Evolutionary conservation across 1,284 basidiomycete species (phyloP).

Genomic region (Mycosarcoma maydis): DNA sequence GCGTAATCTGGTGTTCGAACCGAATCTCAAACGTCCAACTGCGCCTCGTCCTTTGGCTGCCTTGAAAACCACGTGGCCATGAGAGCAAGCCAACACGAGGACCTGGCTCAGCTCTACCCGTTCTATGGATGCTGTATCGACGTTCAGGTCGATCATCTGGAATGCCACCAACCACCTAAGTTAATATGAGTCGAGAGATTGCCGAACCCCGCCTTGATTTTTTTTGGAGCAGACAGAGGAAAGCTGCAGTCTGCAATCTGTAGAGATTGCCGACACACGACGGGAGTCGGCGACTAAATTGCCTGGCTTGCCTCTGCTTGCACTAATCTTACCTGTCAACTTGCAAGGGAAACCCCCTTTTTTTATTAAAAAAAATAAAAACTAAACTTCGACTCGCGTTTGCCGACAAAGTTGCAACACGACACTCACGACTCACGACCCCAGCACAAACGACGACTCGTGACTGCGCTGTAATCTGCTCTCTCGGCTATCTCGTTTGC

Average conservation of each 20-base stretch:
- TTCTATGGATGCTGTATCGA: too few relatives aligned
- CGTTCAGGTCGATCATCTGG: not conserved
- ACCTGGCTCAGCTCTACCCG: too few relatives aligned
- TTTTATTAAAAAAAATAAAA: too few relatives aligned
- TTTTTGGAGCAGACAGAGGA: not conserved
- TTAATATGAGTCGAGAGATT: constrained; percentile 4
- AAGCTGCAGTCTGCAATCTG: not conserved
- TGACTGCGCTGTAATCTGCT: not conserved
- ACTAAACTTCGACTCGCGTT: too few relatives aligned
- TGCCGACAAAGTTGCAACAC: constrained; percentile 11
- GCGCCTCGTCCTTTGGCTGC: too few relatives aligned
- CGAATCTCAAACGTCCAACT: too few relatives aligned
- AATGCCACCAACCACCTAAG: not conserved
- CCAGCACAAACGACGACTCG: too few relatives aligned
- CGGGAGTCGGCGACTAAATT: constrained; percentile 30
- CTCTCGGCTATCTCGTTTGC: constrained; percentile 32
- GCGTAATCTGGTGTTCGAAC: too few relatives aligned
- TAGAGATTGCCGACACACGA: constrained; percentile 1
- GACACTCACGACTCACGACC: too few relatives aligned
- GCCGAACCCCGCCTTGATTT: constrained; percentile 12
- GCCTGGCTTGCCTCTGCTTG: constrained; percentile 17
- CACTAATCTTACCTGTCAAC: too few relatives aligned
- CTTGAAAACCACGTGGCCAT: too few relatives aligned
- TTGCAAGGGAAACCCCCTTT: too few relatives aligned
- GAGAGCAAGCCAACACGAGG: not conserved